Evolutionary conservation across 2,329 filamentous ascomycete species (phyloP).

Genomic region (Leptographium lundbergii): DNA sequence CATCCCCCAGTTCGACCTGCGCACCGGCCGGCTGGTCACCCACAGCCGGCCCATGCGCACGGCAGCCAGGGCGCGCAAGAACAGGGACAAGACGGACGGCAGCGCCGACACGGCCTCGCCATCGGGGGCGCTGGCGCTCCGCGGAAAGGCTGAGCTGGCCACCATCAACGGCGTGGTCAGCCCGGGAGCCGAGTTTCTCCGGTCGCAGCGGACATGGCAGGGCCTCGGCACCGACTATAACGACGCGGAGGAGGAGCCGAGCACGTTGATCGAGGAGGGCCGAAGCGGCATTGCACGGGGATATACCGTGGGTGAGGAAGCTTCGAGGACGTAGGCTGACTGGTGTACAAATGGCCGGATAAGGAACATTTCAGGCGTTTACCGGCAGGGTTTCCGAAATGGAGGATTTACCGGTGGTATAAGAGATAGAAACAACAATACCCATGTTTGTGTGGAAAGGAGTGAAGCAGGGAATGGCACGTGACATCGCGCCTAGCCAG

Average conservation of each 20-base stretch:
- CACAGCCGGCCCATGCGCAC: conserved; percentile 62
- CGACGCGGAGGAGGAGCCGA: conserved; percentile 24
- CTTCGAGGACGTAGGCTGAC: conserved; percentile 4
- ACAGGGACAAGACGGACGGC: conserved; percentile 1
- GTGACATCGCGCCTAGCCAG: neutral
- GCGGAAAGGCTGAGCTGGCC: conserved; percentile 55
- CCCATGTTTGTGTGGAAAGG: neutral
- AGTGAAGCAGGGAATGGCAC: neutral
- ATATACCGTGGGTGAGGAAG: conserved; percentile 58
- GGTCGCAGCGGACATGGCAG: conserved; percentile 76
- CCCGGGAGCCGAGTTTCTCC: conserved; percentile 78
- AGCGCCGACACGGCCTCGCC: conserved; percentile 15
- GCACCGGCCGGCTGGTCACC: conserved; percentile 73
- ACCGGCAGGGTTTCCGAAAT: no score
- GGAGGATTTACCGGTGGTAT: neutral
- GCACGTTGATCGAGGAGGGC: conserved; percentile 70
- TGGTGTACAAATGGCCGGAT: no score
- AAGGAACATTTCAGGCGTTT: no score
- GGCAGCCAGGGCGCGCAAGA: conserved; percentile 13
- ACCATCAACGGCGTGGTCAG: conserved; percentile 78
- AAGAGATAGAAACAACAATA: no score
- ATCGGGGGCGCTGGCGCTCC: conserved; percentile 41
- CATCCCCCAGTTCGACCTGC: conserved; percentile 73
- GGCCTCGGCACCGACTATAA: conserved; percentile 72
- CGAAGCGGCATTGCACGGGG: conserved; percentile 79